A percentile compares a stretch with the other conserved stretches of the same genome.
Evolutionary conservation across 371 early-diverging fungal genomes (phyloP).

Genomic region (Apophysomyces elegans): DNA sequence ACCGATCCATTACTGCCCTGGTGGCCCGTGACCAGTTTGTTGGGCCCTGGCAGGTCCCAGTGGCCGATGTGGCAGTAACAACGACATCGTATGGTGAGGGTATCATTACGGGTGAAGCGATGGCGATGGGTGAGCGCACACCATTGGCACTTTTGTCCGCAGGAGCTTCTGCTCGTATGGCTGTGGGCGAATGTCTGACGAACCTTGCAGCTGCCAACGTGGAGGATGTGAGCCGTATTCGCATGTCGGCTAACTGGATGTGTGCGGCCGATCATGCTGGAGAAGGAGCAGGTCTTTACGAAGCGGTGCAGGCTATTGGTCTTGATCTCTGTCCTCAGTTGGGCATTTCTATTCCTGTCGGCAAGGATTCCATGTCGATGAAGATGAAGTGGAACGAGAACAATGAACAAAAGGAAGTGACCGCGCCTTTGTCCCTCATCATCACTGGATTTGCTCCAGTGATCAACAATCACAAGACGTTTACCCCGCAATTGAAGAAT

Average conservation of each 20-base stretch:
- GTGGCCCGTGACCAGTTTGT: slow-evolving; percentile 97
- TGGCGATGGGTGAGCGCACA: slow-evolving; percentile 97
- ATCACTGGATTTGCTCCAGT: slow-evolving; percentile 94
- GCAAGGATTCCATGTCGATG: slow-evolving; percentile 99
- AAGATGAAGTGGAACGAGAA: slow-evolving; percentile 84
- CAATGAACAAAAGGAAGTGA: slow-evolving; percentile 66
- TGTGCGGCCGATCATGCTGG: slow-evolving; percentile 88
- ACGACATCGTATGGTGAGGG: slow-evolving; percentile 75
- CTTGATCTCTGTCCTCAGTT: slow-evolving; percentile 91
- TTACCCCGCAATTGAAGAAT: slow-evolving; percentile 85
- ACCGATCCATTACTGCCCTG: slow-evolving; percentile 92
- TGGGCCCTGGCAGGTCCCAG: slow-evolving; percentile 97
- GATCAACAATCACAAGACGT: slow-evolving; percentile 78
- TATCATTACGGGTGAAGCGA: slow-evolving; percentile 86
- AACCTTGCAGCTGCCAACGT: slow-evolving; percentile 92
- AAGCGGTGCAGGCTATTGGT: slow-evolving; percentile 93
- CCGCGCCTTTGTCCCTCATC: slow-evolving; percentile 88
- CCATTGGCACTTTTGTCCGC: slow-evolving; percentile 83
- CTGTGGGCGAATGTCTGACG: slow-evolving; percentile 89
- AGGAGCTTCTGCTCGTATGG: slow-evolving; percentile 95
- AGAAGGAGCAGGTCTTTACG: slow-evolving; percentile 92
- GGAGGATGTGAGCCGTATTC: slow-evolving; percentile 67
- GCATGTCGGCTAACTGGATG: slow-evolving; percentile 98
- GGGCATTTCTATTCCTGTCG: slow-evolving; percentile 95
- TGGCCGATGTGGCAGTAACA: slow-evolving; percentile 94